These are phyloP conservation scores for Arthroderma sp. DNA, from an alignment of 2,329 filamentous ascomycete species.

Conservation along the genomic window DNA sequence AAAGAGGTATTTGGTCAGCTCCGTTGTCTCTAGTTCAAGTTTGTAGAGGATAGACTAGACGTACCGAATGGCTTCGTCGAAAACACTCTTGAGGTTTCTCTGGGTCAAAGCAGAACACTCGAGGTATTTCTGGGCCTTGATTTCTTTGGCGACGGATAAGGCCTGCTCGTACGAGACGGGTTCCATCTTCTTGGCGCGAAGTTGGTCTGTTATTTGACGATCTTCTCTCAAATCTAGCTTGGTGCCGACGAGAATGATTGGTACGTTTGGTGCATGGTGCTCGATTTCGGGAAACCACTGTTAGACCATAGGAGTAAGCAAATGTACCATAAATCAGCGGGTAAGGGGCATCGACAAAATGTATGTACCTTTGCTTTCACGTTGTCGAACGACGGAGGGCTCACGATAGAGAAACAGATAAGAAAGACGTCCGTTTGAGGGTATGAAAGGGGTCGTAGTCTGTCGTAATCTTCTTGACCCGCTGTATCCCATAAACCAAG, in stretches of 20 bases:
- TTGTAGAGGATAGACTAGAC: slow-evolving; percentile 18
- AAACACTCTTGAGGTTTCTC: slow-evolving; percentile 94
- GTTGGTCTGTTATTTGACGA: slow-evolving; percentile 61
- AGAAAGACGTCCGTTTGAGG: slow-evolving; percentile 97
- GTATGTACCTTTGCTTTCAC: slow-evolving; percentile 78
- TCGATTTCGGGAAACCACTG: slow-evolving; percentile 98
- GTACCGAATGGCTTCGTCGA: slow-evolving; percentile 95
- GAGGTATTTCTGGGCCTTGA: slow-evolving; percentile 90
- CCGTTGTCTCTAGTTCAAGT: not conserved
- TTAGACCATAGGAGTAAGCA: slow-evolving; percentile 2
- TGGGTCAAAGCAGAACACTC: slow-evolving; percentile 97
- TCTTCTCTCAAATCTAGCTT: slow-evolving; percentile 95
- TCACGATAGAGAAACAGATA: slow-evolving; percentile 97
- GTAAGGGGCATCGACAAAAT: not conserved
- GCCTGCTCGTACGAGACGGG: slow-evolving; percentile 94
- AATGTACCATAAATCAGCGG: not conserved
- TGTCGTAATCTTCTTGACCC: slow-evolving; percentile 96
- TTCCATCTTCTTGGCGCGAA: slow-evolving; percentile 88
- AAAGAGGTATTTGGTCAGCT: not conserved
- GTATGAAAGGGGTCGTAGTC: slow-evolving; percentile 87
- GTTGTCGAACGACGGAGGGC: slow-evolving; percentile 96
- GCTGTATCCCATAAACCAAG: slow-evolving; percentile 97
- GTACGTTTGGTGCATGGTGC: slow-evolving; percentile 87
- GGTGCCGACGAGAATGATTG: slow-evolving; percentile 92
- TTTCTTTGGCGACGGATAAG: slow-evolving; percentile 77